These are phyloP conservation scores for Pseudoneurospora amorphoporcata DNA, from an alignment of 495 filamentous ascomycete species.

Conservation along the genomic window DNA sequence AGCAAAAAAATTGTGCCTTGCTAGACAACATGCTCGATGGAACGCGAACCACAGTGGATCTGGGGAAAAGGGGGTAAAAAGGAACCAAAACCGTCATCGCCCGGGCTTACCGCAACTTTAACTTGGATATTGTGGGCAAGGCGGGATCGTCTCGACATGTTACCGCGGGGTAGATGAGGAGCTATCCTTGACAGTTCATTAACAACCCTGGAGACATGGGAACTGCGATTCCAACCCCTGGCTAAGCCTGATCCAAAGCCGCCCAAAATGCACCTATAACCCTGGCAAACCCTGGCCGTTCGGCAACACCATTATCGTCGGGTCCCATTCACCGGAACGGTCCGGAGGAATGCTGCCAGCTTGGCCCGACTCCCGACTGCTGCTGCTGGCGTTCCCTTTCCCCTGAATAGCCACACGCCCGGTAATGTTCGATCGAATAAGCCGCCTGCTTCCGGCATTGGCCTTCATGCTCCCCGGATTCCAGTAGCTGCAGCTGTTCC, in stretches of 20 bases:
- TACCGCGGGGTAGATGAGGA: not conserved
- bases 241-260: not conserved
- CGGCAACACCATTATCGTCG: not conserved
- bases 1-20: not conserved
- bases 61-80: not conserved
- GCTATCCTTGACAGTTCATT: not conserved
- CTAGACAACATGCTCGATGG: not conserved
- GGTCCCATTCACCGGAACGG: not conserved
- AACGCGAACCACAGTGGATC: not conserved
- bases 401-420: not conserved
- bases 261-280: not conserved
- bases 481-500: not conserved
- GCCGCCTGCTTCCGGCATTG: not conserved
- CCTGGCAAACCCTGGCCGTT: not conserved
- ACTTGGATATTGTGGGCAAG: not conserved
- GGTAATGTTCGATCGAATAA: not conserved
- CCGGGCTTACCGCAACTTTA: not conserved
- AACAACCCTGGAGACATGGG: not conserved
- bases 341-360: not conserved
- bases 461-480: not conserved
- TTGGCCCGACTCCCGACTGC: not conserved
- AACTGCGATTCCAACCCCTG: not conserved
- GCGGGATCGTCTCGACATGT: not conserved
- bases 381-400: not conserved
- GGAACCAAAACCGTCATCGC: not conserved